Evolutionary conservation across 2,329 filamentous ascomycete species (phyloP), one percentile per base, ranked within the genome.

Genomic region (Chalaropsis thielavioides): DNA sequence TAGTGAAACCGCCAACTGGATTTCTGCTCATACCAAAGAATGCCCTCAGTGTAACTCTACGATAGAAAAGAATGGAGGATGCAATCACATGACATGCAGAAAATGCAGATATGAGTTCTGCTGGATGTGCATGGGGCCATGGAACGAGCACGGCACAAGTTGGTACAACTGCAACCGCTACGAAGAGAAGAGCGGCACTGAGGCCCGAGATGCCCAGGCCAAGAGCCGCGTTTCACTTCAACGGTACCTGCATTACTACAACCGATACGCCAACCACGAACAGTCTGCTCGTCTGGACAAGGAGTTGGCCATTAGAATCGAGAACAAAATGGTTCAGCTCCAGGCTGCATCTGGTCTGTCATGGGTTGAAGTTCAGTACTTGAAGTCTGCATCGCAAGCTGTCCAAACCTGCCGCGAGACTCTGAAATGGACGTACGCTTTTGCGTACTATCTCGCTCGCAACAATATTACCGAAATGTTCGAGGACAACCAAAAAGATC

Each of bases 91-190:
- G 92, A 96, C 92, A 0, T 96, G 92, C 74, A 81, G 92, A 65
- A 96, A 96, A 75, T 96, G 92, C 78, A 90, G 91, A 72, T 87
- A 96, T 72, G 92, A 96, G 72, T 96, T 99, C 72, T 99, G 94
- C 77, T 99, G 94, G 94, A 97, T 99, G 89, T 99, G 94, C 72
- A 99, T 99, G 94, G 94, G 94, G 0, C 79, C 96, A 0, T 99
- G 94, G 94, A 95, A 91, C 0, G 94, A 99, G 75, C 94, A 99
- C 73, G 94, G 94, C 68, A 99, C 92, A 2, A 96, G 90, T 76
- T 99, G 94, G 94, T 99, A 99, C 79, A 99, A 96, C 75, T 99
- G 94, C 81, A 99, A 96, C 73, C 83, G 94, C 8, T 99, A 88
- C 71, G 94, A 99, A 73, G 94, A 97, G 77, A 96, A 94, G 80